Conservation (phyloP, 805 yeast genomes). For the Komagataella phaffii region DNA sequence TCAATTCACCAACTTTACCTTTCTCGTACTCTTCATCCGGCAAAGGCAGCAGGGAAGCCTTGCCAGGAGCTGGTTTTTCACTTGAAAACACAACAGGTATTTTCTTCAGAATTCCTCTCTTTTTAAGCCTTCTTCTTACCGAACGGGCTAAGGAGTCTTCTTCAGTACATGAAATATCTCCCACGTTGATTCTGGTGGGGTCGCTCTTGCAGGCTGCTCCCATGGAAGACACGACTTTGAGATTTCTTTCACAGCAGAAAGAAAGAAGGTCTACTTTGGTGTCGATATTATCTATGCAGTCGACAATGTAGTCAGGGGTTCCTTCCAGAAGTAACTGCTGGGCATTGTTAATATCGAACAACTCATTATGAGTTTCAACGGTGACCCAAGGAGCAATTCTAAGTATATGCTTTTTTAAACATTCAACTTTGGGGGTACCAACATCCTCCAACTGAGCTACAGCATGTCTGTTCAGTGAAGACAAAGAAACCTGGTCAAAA, state of each 20-base stretch:
- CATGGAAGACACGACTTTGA: conserved; percentile 80
- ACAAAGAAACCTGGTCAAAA: conserved; percentile 90
- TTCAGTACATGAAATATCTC: conserved; percentile 79
- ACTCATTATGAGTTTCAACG: conserved; percentile 61
- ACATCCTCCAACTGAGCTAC: conserved; percentile 88
- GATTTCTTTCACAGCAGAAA: conserved; percentile 44
- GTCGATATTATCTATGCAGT: conserved; percentile 93
- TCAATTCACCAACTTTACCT: conserved; percentile 77
- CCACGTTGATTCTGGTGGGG: conserved; percentile 80
- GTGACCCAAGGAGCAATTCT: conserved; percentile 91
- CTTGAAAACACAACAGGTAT: conserved; percentile 86
- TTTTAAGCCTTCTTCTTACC: conserved; percentile 73
- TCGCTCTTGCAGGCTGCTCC: conserved; percentile 98
- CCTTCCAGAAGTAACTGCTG: conserved; percentile 42
- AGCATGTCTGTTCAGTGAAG: conserved; percentile 88
- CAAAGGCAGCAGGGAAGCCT: conserved; percentile 77
- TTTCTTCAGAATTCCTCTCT: conserved; percentile 60
- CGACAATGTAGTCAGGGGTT: conserved; percentile 70
- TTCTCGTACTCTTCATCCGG: conserved; percentile 68
- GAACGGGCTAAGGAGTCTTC: conserved; percentile 90
- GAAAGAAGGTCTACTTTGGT: conserved; percentile 88
- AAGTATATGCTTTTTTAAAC: conserved; percentile 53
- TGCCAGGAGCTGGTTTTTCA: conserved; percentile 93
- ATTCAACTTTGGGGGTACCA: conserved; percentile 80
- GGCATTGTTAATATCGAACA: conserved; percentile 63